These are phyloP conservation scores for Aspergillus sp. DNA, from an alignment of 2,329 filamentous ascomycete species.

Conservation along the genomic window DNA sequence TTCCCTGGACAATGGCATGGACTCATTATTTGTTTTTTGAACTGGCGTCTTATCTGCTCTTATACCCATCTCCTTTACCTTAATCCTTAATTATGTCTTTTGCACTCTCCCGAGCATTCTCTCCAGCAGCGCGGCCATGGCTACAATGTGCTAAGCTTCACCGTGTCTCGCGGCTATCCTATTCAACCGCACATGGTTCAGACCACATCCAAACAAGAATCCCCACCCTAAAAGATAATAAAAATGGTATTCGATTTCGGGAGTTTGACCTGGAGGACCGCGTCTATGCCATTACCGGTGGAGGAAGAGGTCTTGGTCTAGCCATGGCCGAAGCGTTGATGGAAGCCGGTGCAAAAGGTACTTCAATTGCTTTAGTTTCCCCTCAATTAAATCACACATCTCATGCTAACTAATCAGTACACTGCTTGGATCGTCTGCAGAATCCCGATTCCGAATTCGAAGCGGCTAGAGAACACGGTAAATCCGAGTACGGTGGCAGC, in stretches of 20 bases:
- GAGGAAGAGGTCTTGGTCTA: conserved; percentile 40
- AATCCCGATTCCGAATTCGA: conserved; percentile 41
- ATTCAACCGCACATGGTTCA: conserved; percentile 15
- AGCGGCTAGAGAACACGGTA: conserved; percentile 31
- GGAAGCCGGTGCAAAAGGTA: conserved; percentile 45
- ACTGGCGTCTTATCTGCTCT: neutral
- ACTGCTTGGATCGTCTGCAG: conserved; percentile 44
- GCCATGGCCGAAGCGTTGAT: conserved; percentile 44
- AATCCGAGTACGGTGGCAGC: conserved; percentile 32
- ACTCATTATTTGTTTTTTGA: neutral
- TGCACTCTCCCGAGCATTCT: conserved; percentile 11
- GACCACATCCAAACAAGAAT: conserved; percentile 30
- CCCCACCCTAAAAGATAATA: conserved; percentile 16
- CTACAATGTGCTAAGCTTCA: conserved; percentile 2
- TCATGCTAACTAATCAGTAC: conserved; percentile 27
- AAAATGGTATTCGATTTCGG: conserved; percentile 28
- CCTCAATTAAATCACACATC: neutral
- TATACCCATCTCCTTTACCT: neutral
- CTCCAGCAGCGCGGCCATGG: conserved; percentile 7
- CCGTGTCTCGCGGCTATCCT: conserved; percentile 9
- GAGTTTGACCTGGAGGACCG: conserved; percentile 40
- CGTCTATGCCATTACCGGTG: conserved; percentile 41
- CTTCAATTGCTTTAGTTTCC: neutral
- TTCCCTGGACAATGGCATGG: conserved; percentile 2
- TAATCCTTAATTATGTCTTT: conserved; percentile 12